These are phyloP conservation scores for Cyanidiococcus yangmingshanensis DNA, from an alignment of 23 red algal species.

Conservation along the genomic window DNA sequence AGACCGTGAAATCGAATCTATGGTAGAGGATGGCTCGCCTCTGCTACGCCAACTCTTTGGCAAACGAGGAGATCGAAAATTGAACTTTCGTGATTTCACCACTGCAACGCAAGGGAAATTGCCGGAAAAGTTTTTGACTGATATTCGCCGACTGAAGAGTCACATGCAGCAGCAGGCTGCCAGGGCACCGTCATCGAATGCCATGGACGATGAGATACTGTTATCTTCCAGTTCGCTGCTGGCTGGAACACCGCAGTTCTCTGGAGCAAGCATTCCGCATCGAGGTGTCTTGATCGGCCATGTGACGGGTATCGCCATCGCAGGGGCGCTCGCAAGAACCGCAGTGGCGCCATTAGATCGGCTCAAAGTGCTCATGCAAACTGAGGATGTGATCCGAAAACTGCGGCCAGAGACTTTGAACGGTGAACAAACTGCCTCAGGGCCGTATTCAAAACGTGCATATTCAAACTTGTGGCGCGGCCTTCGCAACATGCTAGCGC, in stretches of 20 bases:
- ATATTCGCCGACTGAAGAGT: conserved; percentile 42
- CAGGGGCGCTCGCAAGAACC: conserved; percentile 50
- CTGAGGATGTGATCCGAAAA: not conserved
- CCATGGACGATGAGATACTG: conserved; percentile 23
- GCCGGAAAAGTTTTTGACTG: conserved; percentile 46
- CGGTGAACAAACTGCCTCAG: not conserved
- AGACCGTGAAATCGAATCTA: not conserved
- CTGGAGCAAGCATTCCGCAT: conserved; percentile 5
- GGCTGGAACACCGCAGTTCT: not conserved
- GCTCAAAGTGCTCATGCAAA: conserved; percentile 70
- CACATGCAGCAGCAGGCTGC: conserved; percentile 63
- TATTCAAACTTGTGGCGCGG: conserved; percentile 29
- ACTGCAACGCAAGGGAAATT: conserved; percentile 47
- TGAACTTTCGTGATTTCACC: conserved; percentile 63
- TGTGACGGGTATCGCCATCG: conserved; percentile 44
- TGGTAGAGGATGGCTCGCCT: conserved; percentile 14
- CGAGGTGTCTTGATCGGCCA: conserved; percentile 30
- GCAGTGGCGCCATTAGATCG: conserved; percentile 85
- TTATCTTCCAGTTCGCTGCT: not conserved
- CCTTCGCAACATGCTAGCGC: conserved; percentile 51
- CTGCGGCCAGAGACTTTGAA: not conserved
- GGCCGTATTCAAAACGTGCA: conserved; percentile 1
- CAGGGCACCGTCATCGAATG: not conserved
- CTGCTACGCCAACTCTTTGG: conserved; percentile 57
- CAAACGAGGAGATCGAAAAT: conserved; percentile 41